Conservation (phyloP, 805 yeast species). For the Sporopachydermia quercuum region DNA sequence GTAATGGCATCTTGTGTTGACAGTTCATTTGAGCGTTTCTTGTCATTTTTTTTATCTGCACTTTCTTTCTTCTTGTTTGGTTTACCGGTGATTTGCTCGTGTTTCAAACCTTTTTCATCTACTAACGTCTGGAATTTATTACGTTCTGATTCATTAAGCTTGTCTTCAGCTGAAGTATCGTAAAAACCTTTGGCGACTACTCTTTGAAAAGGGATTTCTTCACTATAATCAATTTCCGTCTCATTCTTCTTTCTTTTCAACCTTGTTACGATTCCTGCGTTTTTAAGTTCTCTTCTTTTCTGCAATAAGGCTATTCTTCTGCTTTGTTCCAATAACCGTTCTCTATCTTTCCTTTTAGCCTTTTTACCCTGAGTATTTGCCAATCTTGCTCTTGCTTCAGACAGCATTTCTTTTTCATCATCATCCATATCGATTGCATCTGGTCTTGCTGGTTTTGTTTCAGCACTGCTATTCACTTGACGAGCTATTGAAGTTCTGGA, state of each 20-base stretch:
- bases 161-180: slow-evolving; percentile 48
- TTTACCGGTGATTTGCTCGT: slow-evolving; percentile 16
- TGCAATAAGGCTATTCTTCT: slow-evolving; percentile 62
- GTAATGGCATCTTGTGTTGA: slow-evolving; percentile 1
- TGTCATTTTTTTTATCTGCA: slow-evolving; percentile 12
- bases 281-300: slow-evolving; percentile 66
- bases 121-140: slow-evolving; percentile 29
- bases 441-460: slow-evolving; percentile 67
- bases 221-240: slow-evolving; percentile 66
- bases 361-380: slow-evolving; percentile 91
- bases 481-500: slow-evolving; percentile 25
- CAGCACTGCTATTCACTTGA: slow-evolving; percentile 56
- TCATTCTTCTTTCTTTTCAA: slow-evolving; percentile 38
- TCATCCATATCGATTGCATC: slow-evolving; percentile 71
- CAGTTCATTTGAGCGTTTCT: slow-evolving; percentile 3
- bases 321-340: slow-evolving; percentile 67
- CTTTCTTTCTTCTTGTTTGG: slow-evolving; percentile 14
- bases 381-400: slow-evolving; percentile 87
- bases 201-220: slow-evolving; percentile 69
- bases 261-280: slow-evolving; percentile 50
- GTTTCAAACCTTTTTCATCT: slow-evolving; percentile 27
- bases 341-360: slow-evolving; percentile 81
- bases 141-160: slow-evolving; percentile 18
- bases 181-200: slow-evolving; percentile 53
- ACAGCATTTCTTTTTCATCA: slow-evolving; percentile 80